Evolutionary conservation across 768 basidiomycete species (phyloP), one percentile per base, ranked within the genome.

Genomic region (Floccularia luteovirens): DNA sequence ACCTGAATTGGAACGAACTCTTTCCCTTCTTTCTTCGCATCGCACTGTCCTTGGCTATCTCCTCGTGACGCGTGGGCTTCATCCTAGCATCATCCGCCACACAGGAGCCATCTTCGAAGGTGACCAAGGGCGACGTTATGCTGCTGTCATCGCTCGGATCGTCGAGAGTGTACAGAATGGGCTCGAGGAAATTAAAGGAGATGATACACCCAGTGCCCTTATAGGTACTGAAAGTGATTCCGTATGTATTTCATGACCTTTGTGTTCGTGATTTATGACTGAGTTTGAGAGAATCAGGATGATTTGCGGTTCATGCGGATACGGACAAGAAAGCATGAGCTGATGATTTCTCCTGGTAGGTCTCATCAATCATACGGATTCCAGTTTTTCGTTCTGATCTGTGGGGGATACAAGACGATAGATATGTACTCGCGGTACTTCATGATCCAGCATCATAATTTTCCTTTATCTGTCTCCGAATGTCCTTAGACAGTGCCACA

Each of bases 301-400:
- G 83, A 89, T 19, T 70, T 94, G 32, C 75, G 78, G 44, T 89
- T 94, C 52, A 79, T 96, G 76, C 68, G 91, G 43, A 90, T 94
- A 62, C 76, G 92, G 36, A 94, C 92, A 43, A 88, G 78, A 55
- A 74, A 85, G 38, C 92, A 96, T 57, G 92, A 94, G 54, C 67
- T 96, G 42, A 87, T 96, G 83, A 91, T 96, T 44, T 89, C 92
- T 2, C 92, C 92, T 42, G 87, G 92, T 90, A 39, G 21, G 82
- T 53, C 5, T 13, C 5, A 12, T 3, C 16, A 12, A 13, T 19
- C 23, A 10, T 16, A 14, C 22, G 24, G 5, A 17, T n/a, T 6
- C 12, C 5, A 34, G 7, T n/a, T 30, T 19, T 42, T 8, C 24
- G 14, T 41, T 42, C 24, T 42, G 16, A 4, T 19, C n/a, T 3